These are phyloP conservation scores for Cymodocea nodosa DNA, from an alignment of 116 monocot species.

Conservation along the genomic window DNA sequence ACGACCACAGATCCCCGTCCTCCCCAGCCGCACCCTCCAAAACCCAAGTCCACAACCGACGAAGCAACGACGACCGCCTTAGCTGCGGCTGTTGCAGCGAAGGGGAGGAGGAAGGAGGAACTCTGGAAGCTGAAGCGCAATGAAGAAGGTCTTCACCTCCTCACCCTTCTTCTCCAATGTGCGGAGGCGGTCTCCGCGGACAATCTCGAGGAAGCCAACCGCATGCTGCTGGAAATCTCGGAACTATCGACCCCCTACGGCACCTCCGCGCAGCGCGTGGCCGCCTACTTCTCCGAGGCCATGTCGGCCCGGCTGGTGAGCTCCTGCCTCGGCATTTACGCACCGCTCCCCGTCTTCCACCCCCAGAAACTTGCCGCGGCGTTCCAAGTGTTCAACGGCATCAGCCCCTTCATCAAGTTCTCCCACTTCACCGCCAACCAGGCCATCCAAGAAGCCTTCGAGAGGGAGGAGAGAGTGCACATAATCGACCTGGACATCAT, in stretches of 20 bases:
- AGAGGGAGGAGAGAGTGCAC: constrained; percentile 78
- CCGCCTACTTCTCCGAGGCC: constrained; percentile 96
- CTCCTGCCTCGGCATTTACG: constrained; percentile 83
- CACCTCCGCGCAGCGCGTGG: constrained; percentile 91
- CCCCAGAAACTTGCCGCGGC: constrained; percentile 70
- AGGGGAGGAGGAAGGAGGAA: constrained; percentile 36
- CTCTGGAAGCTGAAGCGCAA: constrained; percentile 53
- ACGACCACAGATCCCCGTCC: constrained; percentile 1
- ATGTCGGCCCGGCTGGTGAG: constrained; percentile 88
- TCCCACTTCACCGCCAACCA: constrained; percentile 98
- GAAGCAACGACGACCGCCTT: constrained; percentile 10
- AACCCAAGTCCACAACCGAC: constrained; percentile 15
- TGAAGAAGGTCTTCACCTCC: constrained; percentile 81
- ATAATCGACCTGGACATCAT: constrained; percentile 97
- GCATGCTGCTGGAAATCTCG: constrained; percentile 75
- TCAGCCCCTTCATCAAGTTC: constrained; percentile 93
- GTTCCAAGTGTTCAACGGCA: constrained; percentile 95
- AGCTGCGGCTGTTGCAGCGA: constrained; percentile 6
- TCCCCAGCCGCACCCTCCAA: constrained; percentile 5
- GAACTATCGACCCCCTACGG: constrained; percentile 94
- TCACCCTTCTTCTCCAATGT: constrained; percentile 97
- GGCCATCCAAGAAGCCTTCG: constrained; percentile 94
- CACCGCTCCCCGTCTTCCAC: constrained; percentile 47
- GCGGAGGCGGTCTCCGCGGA: constrained; percentile 83
- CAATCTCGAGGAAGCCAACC: constrained; percentile 78